Percentiles rank a stretch among this genome's conserved stretches.
phyloP scores from a whole-genome alignment of 108 stramenopile species.

The Nitzschia sp. region DNA sequence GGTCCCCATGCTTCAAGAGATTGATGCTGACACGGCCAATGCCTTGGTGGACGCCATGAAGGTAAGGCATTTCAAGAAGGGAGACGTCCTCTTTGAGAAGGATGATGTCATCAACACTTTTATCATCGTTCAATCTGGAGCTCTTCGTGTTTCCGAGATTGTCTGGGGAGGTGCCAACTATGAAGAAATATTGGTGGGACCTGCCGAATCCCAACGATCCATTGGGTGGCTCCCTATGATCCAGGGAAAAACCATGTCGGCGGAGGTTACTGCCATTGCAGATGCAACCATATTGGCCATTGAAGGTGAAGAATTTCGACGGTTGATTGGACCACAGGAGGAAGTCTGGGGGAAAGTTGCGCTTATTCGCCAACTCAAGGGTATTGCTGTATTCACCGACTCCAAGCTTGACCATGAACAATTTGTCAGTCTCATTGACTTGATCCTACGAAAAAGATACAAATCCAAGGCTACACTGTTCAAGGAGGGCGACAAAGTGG shows the following conservation, averaged over 20 bases:
- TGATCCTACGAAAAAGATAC: slow-evolving; percentile 47
- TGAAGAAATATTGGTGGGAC: slow-evolving; percentile 50
- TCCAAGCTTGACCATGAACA: slow-evolving; percentile 49
- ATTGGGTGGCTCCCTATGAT: slow-evolving; percentile 50
- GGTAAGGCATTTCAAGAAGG: background rate
- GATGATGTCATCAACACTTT: slow-evolving; percentile 61
- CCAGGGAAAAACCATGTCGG: slow-evolving; percentile 9
- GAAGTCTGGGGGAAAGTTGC: background rate
- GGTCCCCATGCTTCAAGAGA: slow-evolving; percentile 21
- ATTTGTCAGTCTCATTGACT: slow-evolving; percentile 40
- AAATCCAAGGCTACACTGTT: slow-evolving; percentile 60
- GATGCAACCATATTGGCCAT: slow-evolving; percentile 21
- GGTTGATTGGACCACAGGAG: slow-evolving; percentile 1
- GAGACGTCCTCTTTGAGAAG: slow-evolving; percentile 25
- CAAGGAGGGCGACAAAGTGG: slow-evolving; percentile 61
- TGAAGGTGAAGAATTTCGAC: slow-evolving; percentile 33
- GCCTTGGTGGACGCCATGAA: slow-evolving; percentile 5
- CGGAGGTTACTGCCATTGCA: slow-evolving; percentile 25
- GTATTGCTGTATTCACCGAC: slow-evolving; percentile 45
- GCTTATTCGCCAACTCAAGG: slow-evolving; percentile 25
- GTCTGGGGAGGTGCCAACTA: slow-evolving; percentile 41
- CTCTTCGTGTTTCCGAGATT: slow-evolving; percentile 44
- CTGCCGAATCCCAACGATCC: slow-evolving; percentile 20
- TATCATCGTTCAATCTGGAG: slow-evolving; percentile 68
- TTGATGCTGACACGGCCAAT: background rate